Conservation (phyloP, 2,329 filamentous ascomycete species). For the Hymenotorrendiella dingleyae region DNA sequence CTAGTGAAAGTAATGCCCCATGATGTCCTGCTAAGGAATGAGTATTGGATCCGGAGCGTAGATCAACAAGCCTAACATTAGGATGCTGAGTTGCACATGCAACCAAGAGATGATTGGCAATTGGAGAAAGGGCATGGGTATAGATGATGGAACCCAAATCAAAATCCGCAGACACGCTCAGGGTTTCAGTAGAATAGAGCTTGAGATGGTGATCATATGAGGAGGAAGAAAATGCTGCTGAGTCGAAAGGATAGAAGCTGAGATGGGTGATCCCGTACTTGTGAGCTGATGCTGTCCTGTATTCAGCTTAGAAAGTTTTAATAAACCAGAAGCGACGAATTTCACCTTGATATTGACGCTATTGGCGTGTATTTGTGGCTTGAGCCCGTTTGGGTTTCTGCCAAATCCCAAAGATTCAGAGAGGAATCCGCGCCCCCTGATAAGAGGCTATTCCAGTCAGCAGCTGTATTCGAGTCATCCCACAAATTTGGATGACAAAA, state of each 20-base stretch:
- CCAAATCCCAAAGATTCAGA: constrained; percentile 82
- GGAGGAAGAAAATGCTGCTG: constrained; percentile 66
- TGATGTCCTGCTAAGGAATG: constrained; percentile 65
- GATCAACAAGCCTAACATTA: constrained; percentile 75
- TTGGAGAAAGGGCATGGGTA: constrained; percentile 70
- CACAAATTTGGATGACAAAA: too few species aligned
- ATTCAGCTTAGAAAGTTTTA: constrained; percentile 2
- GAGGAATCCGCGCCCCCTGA: constrained; percentile 83
- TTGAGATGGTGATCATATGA: constrained; percentile 76
- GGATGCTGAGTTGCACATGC: constrained; percentile 86
- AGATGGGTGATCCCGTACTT: constrained; percentile 70
- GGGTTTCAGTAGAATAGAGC: constrained; percentile 62
- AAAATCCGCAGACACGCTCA: constrained; percentile 59
- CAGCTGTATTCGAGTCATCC: constrained; percentile 1
- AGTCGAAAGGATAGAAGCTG: constrained; percentile 74
- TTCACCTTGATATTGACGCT: constrained; percentile 41
- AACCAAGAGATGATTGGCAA: constrained; percentile 69
- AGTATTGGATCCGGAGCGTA: constrained; percentile 72
- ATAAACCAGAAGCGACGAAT: neutral
- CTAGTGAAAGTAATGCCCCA: constrained; percentile 60
- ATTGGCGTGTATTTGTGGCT: constrained; percentile 49
- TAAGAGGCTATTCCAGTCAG: constrained; percentile 50
- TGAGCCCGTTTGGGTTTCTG: constrained; percentile 41
- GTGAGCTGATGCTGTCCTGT: constrained; percentile 38
- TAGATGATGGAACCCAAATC: constrained; percentile 64